These are phyloP conservation scores for Teratosphaeria epicoccoides DNA, from an alignment of 2,329 filamentous ascomycete species.

Conservation along the genomic window DNA sequence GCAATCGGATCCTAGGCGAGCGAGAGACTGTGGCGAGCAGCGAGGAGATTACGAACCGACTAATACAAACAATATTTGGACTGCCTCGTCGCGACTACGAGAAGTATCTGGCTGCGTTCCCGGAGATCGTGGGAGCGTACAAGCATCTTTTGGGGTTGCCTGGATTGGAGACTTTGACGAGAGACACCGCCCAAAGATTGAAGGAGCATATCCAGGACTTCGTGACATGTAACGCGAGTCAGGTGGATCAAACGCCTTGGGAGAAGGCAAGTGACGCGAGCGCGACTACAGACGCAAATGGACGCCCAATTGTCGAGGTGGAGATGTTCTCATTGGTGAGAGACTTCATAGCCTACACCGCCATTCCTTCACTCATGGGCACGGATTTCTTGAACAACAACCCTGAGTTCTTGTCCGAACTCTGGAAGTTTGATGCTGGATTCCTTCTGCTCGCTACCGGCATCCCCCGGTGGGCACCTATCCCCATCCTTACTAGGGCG, in stretches of 20 bases:
- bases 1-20: slow-evolving; percentile 30
- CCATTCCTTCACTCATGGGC: slow-evolving; percentile 43
- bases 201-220: slow-evolving; percentile 43
- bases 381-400: slow-evolving; percentile 42
- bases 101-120: slow-evolving; percentile 26
- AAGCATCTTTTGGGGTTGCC: slow-evolving; percentile 39
- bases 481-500: slow-evolving; percentile 40
- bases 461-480: slow-evolving; percentile 45
- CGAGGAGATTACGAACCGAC: slow-evolving; percentile 15
- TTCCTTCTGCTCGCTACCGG: slow-evolving; percentile 46
- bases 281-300: slow-evolving; percentile 24
- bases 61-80: slow-evolving; percentile 32
- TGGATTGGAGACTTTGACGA: slow-evolving; percentile 34
- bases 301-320: slow-evolving; percentile 40
- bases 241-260: slow-evolving; percentile 53
- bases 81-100: slow-evolving; percentile 27
- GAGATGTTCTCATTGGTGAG: slow-evolving; percentile 43
- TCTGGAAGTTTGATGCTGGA: slow-evolving; percentile 45
- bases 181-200: slow-evolving; percentile 29
- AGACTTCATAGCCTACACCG: slow-evolving; percentile 45
- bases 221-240: slow-evolving; percentile 48
- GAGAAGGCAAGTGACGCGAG: slow-evolving; percentile 43
- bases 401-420: slow-evolving; percentile 42
- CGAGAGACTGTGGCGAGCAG: slow-evolving; percentile 23
- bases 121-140: slow-evolving; percentile 25